phyloP scores from a whole-genome alignment of 2,329 filamentous ascomycete genomes.

The Aureobasidium sp. region DNA sequence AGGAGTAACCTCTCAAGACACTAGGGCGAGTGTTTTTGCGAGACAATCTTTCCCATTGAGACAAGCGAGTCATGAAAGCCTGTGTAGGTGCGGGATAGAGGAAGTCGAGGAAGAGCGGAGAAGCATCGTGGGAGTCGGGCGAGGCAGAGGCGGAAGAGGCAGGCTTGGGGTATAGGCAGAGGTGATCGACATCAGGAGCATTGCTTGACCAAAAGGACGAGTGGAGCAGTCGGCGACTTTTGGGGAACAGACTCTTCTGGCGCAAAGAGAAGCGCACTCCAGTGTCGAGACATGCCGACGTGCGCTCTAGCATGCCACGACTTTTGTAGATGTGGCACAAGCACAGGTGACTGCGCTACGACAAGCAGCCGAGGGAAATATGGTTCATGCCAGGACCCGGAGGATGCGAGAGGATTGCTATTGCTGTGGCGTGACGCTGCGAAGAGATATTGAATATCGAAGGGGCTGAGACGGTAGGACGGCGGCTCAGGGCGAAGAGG shows the following conservation, averaged over 20 bases:
- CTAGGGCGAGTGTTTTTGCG: background rate
- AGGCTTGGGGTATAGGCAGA: conserved; percentile 22
- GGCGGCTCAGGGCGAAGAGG: background rate
- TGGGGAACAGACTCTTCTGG: conserved; percentile 30
- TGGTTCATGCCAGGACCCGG: conserved; percentile 12
- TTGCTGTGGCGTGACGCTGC: conserved; percentile 3
- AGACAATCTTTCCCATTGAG: conserved; percentile 9
- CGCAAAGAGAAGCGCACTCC: conserved; percentile 47
- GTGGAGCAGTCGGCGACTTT: conserved; percentile 45
- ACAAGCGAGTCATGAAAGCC: conserved; percentile 22
- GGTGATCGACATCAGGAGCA: conserved; percentile 39
- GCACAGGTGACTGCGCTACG: conserved; percentile 7
- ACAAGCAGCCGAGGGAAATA: conserved; percentile 10
- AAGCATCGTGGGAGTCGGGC: background rate
- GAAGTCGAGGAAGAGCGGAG: conserved; percentile 37
- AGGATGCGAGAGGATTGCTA: background rate
- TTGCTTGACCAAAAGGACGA: conserved; percentile 51
- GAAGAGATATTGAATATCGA: background rate
- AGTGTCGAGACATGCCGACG: conserved; percentile 51
- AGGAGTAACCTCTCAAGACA: conserved; percentile 15
- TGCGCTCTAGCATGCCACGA: conserved; percentile 52
- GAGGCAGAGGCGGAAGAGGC: background rate
- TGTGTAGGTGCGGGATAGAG: conserved; percentile 41
- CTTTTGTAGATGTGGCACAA: conserved; percentile 5
- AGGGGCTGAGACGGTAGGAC: conserved; percentile 1